phyloP scores from a whole-genome alignment of 1,284 basidiomycete genomes.

The Ceratobasidium sp. region DNA sequence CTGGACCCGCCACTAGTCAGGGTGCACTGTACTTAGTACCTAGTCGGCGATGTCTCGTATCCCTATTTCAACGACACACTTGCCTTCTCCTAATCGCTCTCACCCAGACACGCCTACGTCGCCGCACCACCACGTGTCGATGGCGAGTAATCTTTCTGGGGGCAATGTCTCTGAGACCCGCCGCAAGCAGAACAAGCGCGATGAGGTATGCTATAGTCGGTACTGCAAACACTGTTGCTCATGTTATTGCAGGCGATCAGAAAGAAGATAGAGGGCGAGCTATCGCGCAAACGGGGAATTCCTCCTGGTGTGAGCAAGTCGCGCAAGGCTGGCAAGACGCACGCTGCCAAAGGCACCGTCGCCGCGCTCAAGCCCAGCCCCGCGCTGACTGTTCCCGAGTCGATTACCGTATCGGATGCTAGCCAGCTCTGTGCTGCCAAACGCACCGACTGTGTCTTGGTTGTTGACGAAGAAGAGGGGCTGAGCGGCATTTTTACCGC shows the following conservation, averaged over 20 bases:
- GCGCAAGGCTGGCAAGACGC: slow-evolving; percentile 65
- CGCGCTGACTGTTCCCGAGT: slow-evolving; percentile 96
- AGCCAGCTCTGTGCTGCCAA: slow-evolving; percentile 99
- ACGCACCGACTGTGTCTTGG: slow-evolving; percentile 98
- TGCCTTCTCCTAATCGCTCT: slow-evolving; percentile 26
- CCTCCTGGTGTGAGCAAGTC: slow-evolving; percentile 68
- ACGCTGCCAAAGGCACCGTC: slow-evolving; percentile 92
- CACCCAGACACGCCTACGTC: slow-evolving; percentile 30
- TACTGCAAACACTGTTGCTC: slow-evolving; percentile 51
- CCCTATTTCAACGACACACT: slow-evolving; percentile 33
- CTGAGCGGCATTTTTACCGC: slow-evolving; percentile 99
- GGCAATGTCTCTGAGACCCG: slow-evolving; percentile 78
- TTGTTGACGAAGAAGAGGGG: slow-evolving; percentile 98
- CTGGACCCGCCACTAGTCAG: slow-evolving; percentile 31
- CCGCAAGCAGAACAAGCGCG: slow-evolving; percentile 89
- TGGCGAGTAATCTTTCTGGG: slow-evolving; percentile 52
- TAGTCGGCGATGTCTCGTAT: slow-evolving; percentile 32
- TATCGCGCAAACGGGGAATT: slow-evolving; percentile 92
- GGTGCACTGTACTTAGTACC: neutral
- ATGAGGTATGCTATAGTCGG: slow-evolving; percentile 77
- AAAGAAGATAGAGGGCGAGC: slow-evolving; percentile 97
- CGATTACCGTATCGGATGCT: slow-evolving; percentile 96
- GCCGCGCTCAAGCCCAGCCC: slow-evolving; percentile 96
- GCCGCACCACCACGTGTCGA: slow-evolving; percentile 33
- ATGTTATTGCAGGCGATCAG: slow-evolving; percentile 84